Evolutionary conservation across 2,329 filamentous ascomycete species (phyloP), one percentile per base, ranked within the genome.

Genomic region (Whalleya microplaca): DNA sequence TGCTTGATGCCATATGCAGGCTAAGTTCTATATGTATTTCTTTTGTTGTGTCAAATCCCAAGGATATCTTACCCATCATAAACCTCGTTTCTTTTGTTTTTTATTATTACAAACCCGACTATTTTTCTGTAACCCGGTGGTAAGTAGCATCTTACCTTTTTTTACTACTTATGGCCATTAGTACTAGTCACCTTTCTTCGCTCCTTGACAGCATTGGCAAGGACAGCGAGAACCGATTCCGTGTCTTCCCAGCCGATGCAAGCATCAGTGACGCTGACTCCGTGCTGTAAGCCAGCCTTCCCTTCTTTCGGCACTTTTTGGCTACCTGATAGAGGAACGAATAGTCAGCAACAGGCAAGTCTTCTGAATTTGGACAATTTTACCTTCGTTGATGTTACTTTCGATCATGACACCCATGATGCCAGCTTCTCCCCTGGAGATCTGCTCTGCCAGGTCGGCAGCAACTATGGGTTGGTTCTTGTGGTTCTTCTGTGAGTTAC

Each of bases 341-440:
- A 27, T n/a, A 55, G 62, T 76, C 66, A 76, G 69, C 42, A 42
- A 21, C 2, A 12, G 18, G 5, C n/a, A 19, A 43, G 19, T 16
- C 32, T 42, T 41, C 4, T 18, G 20, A 19, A 21, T 7, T n/a
- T 41, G 9, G 20, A 71, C 18, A 43, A 18, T 14, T 81, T 69
- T 74, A 89, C 90, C 93, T 78, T 97, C 94, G 69, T 94, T 89
- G 77, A 98, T 96, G 75, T 98, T 91, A 75, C 91, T 96, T 81
- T 99, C 95, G 69, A 99, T 96, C 95, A 99, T 99, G 58, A 98
- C 91, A 69, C 95, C 95, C 86, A 97, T 94, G 70, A 99, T 95
- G 47, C 81, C 89, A 2, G 84, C 83, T 78, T 98, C 94, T 37
- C 95, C 95, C 55, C 83, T 85, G 52, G 88, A 82, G 58, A 99